A percentile compares a stretch with the other conserved stretches of the same genome.
These are phyloP conservation scores for Orbilia brochopaga DNA, from an alignment of 2,329 filamentous ascomycete species.

Conservation along the genomic window DNA sequence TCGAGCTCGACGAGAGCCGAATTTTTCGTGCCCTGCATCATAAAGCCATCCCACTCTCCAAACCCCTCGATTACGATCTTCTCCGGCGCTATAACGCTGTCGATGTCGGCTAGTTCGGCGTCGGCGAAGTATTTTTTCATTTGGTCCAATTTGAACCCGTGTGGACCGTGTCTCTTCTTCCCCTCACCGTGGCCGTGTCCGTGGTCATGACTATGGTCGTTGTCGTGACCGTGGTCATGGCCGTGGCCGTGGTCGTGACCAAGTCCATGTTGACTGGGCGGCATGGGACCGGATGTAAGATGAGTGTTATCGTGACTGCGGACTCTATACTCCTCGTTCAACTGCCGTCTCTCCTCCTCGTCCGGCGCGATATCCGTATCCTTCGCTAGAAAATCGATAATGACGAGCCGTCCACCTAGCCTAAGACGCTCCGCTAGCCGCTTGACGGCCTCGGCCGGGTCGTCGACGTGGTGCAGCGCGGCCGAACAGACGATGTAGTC, in stretches of 20 bases:
- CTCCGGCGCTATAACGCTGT: constrained; percentile 35
- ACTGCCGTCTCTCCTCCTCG: constrained; percentile 22
- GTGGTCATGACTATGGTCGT: constrained; percentile 5
- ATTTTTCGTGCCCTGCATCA: constrained; percentile 29
- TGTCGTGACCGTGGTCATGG: constrained; percentile 13
- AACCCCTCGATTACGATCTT: constrained; percentile 29
- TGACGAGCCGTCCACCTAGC: constrained; percentile 17
- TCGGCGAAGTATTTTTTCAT: constrained; percentile 34
- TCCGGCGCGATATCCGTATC: neutral
- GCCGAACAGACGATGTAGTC: constrained; percentile 35
- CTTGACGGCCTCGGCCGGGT: constrained; percentile 11
- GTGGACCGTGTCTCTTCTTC: constrained; percentile 23
- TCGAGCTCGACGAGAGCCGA: no score
- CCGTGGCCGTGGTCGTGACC: constrained; percentile 24
- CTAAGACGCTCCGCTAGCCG: constrained; percentile 26
- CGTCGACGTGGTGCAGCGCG: constrained; percentile 41
- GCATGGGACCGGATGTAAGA: constrained; percentile 5
- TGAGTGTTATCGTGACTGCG: constrained; percentile 43
- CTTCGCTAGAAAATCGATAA: constrained; percentile 29
- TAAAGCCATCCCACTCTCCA: constrained; percentile 29
- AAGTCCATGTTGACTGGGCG: constrained; percentile 5
- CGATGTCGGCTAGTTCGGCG: constrained; percentile 29
- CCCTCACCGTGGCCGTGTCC: constrained; percentile 6
- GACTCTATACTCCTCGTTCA: constrained; percentile 37
- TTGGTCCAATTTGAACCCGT: constrained; percentile 30